These are phyloP conservation scores for Trichoderma parareesei DNA, from an alignment of 495 filamentous ascomycete genomes.

Conservation along the genomic window DNA sequence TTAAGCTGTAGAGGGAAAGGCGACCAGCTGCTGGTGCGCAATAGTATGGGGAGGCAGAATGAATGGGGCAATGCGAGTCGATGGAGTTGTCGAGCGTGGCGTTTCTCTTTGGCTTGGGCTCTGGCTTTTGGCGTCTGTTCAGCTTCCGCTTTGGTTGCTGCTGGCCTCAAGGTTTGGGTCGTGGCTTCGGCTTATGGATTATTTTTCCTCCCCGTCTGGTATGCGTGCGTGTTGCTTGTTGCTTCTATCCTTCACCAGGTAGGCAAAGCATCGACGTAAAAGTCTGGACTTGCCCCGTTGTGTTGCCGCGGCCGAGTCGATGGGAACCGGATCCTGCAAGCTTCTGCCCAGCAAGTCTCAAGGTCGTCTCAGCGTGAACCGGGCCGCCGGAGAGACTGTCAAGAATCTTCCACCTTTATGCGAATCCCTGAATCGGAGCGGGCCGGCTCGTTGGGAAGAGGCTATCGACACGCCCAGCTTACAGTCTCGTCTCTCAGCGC, in stretches of 20 bases:
- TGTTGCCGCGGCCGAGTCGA: not conserved
- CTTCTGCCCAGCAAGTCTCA: not conserved
- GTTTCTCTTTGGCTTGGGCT: not conserved
- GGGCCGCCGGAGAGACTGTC: too few relatives aligned
- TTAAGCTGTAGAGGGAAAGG: not conserved
- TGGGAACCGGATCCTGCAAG: not conserved
- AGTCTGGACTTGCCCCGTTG: too few relatives aligned
- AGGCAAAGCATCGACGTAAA: too few relatives aligned
- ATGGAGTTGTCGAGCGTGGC: not conserved
- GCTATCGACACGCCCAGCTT: not conserved
- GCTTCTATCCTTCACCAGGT: too few relatives aligned
- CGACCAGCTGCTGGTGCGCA: not conserved
- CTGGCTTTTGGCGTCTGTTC: not conserved
- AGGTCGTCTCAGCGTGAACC: not conserved
- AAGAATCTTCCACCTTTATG: too few relatives aligned
- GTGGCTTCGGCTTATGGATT: too few relatives aligned
- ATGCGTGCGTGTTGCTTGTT: not conserved
- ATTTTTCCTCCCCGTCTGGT: not conserved
- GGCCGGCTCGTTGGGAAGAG: not conserved
- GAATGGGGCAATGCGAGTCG: not conserved
- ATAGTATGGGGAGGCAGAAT: not conserved
- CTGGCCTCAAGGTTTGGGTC: too few relatives aligned
- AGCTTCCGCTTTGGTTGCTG: not conserved
- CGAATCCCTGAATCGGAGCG: slow-evolving; percentile 2
- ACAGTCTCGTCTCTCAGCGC: not conserved